phyloP scores from a whole-genome alignment of 768 basidiomycete species.

The Rhodosporidiobolus odoratus region DNA sequence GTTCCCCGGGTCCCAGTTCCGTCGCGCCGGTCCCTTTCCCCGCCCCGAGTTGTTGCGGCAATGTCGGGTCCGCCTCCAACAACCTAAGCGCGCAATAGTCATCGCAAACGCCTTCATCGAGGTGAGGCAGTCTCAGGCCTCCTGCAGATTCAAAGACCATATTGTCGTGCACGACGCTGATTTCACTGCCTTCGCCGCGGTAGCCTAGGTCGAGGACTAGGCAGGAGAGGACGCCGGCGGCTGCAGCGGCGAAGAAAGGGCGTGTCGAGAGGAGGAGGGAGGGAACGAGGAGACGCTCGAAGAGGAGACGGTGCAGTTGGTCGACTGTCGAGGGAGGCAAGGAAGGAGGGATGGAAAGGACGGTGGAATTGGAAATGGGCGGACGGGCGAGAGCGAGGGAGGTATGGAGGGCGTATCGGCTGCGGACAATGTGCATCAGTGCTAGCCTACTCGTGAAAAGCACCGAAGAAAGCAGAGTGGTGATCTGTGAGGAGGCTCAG shows the following conservation, averaged over 20 bases:
- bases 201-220: slow-evolving; percentile 76
- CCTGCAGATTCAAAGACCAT: slow-evolving; percentile 55
- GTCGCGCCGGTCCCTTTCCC: slow-evolving; percentile 57
- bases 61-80: slow-evolving; percentile 58
- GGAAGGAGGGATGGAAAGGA: slow-evolving; percentile 64
- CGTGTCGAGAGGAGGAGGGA: slow-evolving; percentile 75
- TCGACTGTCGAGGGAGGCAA: slow-evolving; percentile 66
- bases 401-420: slow-evolving; percentile 78
- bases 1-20: slow-evolving; percentile 60
- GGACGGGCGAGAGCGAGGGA: slow-evolving; percentile 68
- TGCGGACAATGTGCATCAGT: slow-evolving; percentile 45
- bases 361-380: slow-evolving; percentile 80
- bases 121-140: slow-evolving; percentile 53
- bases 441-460: neutral
- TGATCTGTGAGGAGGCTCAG: too few species aligned
- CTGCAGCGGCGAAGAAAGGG: slow-evolving; percentile 76
- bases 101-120: slow-evolving; percentile 70
- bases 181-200: slow-evolving; percentile 59
- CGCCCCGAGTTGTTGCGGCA: slow-evolving; percentile 57
- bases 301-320: slow-evolving; percentile 73
- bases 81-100: slow-evolving; percentile 69
- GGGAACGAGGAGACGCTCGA: slow-evolving; percentile 86
- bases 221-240: slow-evolving; percentile 64
- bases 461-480: neutral
- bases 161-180: slow-evolving; percentile 72